Base-by-base conservation (phyloP, 345 rosid genomes). In the Kandelia obovata region DNA sequence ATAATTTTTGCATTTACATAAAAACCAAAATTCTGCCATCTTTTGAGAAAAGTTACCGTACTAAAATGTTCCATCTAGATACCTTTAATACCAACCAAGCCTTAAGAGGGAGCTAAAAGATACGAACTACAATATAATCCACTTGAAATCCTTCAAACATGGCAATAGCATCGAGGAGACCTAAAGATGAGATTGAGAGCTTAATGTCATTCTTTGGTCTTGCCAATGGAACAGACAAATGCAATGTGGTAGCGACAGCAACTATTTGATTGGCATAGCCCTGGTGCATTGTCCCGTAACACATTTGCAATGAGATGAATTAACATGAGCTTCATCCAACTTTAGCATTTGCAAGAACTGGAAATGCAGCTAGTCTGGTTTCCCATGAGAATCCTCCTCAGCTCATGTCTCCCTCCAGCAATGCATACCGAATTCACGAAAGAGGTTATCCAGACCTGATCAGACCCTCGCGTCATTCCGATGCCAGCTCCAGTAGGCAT, bases 401-500 rank as follows among this genome's bases (percentile, higher is more conserved):
- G 76, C 34, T 72, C 85, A 56, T 71, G 68, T 7, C 69, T 68
- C 84, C 70, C 79, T 70, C 61, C 77, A 26, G 79, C 72, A 58
- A 78, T 1, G 71, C 99, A 95, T 60, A 84, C 89, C 0, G 94
- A 82, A 68, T 80, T 77, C 26, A 59, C 58, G 78, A 90, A 75
- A 64, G 99, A 90, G 59, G 83, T 83, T 82, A 95, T 83, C 99
- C 96, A 90, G 31, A 85, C 88, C 58, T 86, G 80, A 73, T 95
- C 97, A 1, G 98, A 92, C 71, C 74, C 73, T 92, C 98, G 39
- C 99, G 56, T 95, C 99, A 43, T 95, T 95, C 81, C 98, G 77
- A 70, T 92, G 98, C 98, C 98, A 95, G 63, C 90, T 90, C 98
- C 98, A 92, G 43, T 71, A 75, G 23, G 98, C 98, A 73, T 92